Percentiles rank a stretch among this genome's conserved stretches.
Evolutionary conservation across 2,329 filamentous ascomycete species (phyloP).

Genomic region (Pseudogymnoascus sp.): DNA sequence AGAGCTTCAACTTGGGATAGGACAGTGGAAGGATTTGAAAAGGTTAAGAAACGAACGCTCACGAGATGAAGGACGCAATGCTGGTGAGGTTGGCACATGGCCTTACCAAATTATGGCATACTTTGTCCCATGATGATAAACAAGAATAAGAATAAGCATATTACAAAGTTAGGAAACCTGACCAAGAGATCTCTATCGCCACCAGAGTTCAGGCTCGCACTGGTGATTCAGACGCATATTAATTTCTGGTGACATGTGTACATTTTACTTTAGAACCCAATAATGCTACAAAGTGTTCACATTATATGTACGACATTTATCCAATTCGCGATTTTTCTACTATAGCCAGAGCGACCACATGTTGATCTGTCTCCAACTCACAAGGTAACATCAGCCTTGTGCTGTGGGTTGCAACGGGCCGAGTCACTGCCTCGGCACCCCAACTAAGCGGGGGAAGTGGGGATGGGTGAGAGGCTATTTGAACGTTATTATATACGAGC

Average conservation of each 20-base stretch:
- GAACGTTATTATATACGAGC: neutral
- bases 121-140: neutral
- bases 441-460: neutral
- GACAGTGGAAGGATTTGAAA: slow-evolving; percentile 67
- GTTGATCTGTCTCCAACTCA: neutral
- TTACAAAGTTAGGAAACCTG: neutral
- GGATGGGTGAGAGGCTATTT: neutral
- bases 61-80: neutral
- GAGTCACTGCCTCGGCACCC: neutral
- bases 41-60: slow-evolving; percentile 46
- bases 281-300: no score
- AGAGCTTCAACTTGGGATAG: slow-evolving; percentile 61
- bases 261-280: neutral
- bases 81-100: neutral
- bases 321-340: no score
- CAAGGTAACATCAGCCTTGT: neutral
- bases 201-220: neutral
- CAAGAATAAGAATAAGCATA: neutral
- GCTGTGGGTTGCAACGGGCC: neutral
- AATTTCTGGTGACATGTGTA: neutral
- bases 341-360: neutral
- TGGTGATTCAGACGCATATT: neutral
- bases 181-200: neutral
- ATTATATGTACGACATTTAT: neutral
- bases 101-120: slow-evolving; percentile 3